phyloP scores from a whole-genome alignment of 768 basidiomycete species.

The Austroboletus eburneus region DNA sequence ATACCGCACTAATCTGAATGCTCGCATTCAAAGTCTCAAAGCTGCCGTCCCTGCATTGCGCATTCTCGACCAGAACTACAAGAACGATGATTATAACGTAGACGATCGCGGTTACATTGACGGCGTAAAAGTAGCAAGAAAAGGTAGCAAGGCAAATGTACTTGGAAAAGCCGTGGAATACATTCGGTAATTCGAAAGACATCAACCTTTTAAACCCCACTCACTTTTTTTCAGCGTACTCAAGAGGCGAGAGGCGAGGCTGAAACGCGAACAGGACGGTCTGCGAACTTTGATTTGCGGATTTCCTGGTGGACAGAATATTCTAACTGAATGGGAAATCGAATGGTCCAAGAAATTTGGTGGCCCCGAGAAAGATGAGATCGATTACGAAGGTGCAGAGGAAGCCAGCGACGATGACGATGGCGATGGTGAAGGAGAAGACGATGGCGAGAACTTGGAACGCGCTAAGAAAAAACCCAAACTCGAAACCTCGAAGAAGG shows the following conservation, averaged over 20 bases:
- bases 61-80: constrained; percentile 56
- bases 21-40: constrained; percentile 76
- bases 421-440: constrained; percentile 38
- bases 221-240: constrained; percentile 53
- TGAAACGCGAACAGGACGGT: constrained; percentile 73
- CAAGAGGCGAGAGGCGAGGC: constrained; percentile 69
- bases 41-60: constrained; percentile 81
- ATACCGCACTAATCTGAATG: constrained; percentile 86
- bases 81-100: constrained; percentile 46
- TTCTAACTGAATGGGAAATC: constrained; percentile 71
- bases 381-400: constrained; percentile 45
- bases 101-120: constrained; percentile 85
- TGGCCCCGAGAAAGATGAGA: constrained; percentile 69
- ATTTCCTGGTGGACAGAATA: constrained; percentile 68
- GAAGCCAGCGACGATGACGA: constrained; percentile 41
- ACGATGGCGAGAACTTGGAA: constrained; percentile 38
- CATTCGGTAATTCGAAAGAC: constrained; percentile 47
- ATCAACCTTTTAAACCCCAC: constrained; percentile 4
- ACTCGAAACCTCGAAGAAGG: constrained; percentile 43
- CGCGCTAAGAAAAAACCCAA: constrained; percentile 64
- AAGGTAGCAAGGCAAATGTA: constrained; percentile 88
- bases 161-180: constrained; percentile 90
- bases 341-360: constrained; percentile 74
- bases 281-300: constrained; percentile 63
- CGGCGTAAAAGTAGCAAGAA: constrained; percentile 88